phyloP scores from a whole-genome alignment of 1,284 basidiomycete genomes.

The Cryptococcus maquisensis region DNA sequence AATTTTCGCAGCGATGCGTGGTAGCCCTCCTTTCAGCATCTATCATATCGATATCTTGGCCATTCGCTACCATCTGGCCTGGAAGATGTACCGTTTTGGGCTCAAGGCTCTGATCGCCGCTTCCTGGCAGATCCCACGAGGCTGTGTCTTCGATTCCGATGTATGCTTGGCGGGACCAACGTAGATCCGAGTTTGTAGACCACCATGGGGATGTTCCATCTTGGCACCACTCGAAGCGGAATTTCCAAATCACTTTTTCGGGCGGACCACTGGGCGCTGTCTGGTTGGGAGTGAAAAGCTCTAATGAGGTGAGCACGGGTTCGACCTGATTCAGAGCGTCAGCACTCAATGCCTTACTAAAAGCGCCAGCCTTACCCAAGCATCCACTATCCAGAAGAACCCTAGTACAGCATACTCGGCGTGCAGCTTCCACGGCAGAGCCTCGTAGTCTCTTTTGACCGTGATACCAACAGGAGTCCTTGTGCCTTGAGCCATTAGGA shows the following conservation, averaged over 20 bases:
- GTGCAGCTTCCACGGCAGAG: slow-evolving; percentile 37
- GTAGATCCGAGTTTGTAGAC: slow-evolving; percentile 3
- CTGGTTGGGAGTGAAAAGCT: slow-evolving; percentile 3
- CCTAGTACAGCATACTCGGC: slow-evolving; percentile 39
- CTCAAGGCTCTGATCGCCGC: no score
- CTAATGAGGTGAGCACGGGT: slow-evolving; percentile 19
- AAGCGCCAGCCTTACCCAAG: slow-evolving; percentile 33
- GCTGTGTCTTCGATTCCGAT: no score
- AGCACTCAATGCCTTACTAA: neutral
- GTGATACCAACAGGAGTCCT: slow-evolving; percentile 38
- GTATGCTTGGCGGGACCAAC: no score
- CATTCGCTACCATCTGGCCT: neutral
- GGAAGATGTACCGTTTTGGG: neutral
- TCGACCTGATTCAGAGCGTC: slow-evolving; percentile 28
- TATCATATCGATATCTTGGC: neutral
- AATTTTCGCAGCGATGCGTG: slow-evolving; percentile 12
- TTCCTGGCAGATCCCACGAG: no score
- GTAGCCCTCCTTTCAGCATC: neutral
- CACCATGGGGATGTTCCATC: slow-evolving; percentile 34
- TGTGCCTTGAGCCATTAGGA: slow-evolving; percentile 37
- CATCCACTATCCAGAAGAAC: slow-evolving; percentile 47
- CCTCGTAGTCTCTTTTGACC: slow-evolving; percentile 33
- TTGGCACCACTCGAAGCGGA: slow-evolving; percentile 43
- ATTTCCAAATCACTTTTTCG: slow-evolving; percentile 34
- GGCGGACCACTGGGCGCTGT: slow-evolving; percentile 8